phyloP scores from a whole-genome alignment of 1,284 basidiomycete genomes.

The Trichosporon faecale region DNA sequence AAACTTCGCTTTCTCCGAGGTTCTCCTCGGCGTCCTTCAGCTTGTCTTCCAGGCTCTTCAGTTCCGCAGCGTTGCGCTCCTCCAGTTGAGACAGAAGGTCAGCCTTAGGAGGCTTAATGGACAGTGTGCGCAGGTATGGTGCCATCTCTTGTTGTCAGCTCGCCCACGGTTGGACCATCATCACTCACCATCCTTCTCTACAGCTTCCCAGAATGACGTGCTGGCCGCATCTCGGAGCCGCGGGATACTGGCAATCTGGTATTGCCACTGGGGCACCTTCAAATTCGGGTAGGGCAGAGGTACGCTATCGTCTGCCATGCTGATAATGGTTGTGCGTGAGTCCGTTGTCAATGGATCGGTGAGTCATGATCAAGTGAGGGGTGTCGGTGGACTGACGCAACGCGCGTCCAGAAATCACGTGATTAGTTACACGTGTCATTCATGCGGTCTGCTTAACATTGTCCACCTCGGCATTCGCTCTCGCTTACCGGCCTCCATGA shows the following conservation, averaged over 20 bases:
- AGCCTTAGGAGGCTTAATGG: slow-evolving; percentile 55
- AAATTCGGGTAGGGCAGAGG: slow-evolving; percentile 83
- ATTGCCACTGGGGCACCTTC: slow-evolving; percentile 70
- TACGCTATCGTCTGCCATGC: slow-evolving; percentile 74
- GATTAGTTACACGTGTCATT: neutral
- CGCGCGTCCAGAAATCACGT: slow-evolving; percentile 3
- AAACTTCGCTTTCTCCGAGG: slow-evolving; percentile 90
- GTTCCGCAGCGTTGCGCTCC: slow-evolving; percentile 69
- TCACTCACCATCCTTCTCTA: slow-evolving; percentile 77
- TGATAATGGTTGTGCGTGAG: slow-evolving; percentile 9
- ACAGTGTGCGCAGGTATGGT: slow-evolving; percentile 60
- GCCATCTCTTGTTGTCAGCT: slow-evolving; percentile 65
- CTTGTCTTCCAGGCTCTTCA: slow-evolving; percentile 73
- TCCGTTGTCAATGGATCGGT: neutral
- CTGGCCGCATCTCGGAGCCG: slow-evolving; percentile 67
- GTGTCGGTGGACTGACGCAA: neutral
- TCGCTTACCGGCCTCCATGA: slow-evolving; percentile 5
- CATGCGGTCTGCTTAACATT: neutral
- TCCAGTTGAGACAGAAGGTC: slow-evolving; percentile 67
- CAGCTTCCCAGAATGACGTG: slow-evolving; percentile 66
- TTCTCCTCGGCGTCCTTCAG: slow-evolving; percentile 84
- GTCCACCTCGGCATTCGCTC: slow-evolving; percentile 9
- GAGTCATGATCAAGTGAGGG: neutral
- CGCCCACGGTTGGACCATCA: neutral
- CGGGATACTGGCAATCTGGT: slow-evolving; percentile 65